Base-by-base conservation (phyloP, 176 grass and related monocot species). In the Rhynchospora pubera region DNA sequence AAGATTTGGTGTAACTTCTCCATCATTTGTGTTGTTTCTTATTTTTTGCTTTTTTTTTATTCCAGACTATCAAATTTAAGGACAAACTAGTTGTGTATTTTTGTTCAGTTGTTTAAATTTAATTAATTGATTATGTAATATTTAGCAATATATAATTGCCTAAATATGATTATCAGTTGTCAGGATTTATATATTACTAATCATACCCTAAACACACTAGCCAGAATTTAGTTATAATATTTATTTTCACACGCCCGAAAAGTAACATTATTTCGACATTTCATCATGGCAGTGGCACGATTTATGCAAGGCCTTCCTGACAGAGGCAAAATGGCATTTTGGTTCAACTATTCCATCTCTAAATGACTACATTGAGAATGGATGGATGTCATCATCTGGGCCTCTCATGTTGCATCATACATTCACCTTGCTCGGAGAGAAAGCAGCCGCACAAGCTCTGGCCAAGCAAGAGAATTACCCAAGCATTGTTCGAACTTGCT, bases 251-350 rank as follows among this genome's bases (percentile, higher is more conserved):
- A 12, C 34, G 11, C 2, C 60, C 2, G 0, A 3, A 65, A 65
- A 65, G 12, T 13, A 21, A 69, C 16, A 45, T 9, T 4, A 8
- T 69, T 69, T 46, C 66, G 18, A 15, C 2, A 19, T 45, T 43
- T 44, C 39, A 45, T 39, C 23, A 13, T 47, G 21, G 24, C 32
- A 92, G 87, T 92, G 90, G 90, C 28, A 55, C 19, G 85, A 89
- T 52, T 9, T 87, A 4, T 85, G 63, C 24, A 55, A 50, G 26
- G 18, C 85, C 7, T 87, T 42, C 63, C 60, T 87, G 26, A 52
- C 82, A 67, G 90, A 89, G 63, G 87, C 90, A 46, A 92, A 87
- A 15, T 92, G 87, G 90, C 77, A 89, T 34, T 64, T 85, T 44
- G 34, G 45, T n/a, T 85, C 66, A 47, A 62, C 9, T 16, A 87